phyloP scores from a whole-genome alignment of 805 yeast genomes.

The Yamadazyma sp. region DNA sequence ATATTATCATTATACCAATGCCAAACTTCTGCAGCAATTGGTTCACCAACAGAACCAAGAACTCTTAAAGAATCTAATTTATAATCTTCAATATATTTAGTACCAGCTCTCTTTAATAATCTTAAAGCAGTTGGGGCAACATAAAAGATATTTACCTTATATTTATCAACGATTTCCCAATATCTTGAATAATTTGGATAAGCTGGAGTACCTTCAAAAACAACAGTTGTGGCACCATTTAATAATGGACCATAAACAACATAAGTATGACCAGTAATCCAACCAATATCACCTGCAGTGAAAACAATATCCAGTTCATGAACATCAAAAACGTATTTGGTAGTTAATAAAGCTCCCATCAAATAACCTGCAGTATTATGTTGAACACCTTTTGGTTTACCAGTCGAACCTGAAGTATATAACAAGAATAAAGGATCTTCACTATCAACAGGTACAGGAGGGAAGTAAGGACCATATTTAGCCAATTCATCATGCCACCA shows the following conservation, averaged over 20 bases:
- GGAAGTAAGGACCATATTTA: conserved; percentile 79
- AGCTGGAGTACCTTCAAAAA: conserved; percentile 97
- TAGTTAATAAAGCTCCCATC: conserved; percentile 86
- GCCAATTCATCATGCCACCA: conserved; percentile 93
- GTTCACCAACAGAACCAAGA: conserved; percentile 97
- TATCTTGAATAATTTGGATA: conserved; percentile 93
- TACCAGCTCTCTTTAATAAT: conserved; percentile 85
- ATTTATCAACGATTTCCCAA: conserved; percentile 92
- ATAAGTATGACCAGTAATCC: conserved; percentile 99
- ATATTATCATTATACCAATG: conserved; percentile 94
- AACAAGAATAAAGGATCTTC: conserved; percentile 95
- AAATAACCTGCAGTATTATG: conserved; percentile 94
- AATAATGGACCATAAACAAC: conserved; percentile 91
- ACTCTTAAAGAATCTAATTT: conserved; percentile 86
- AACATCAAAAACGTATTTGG: conserved; percentile 90
- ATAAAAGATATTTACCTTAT: conserved; percentile 92
- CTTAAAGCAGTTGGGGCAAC: conserved; percentile 98
- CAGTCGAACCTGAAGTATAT: conserved; percentile 98
- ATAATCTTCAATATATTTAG: conserved; percentile 72
- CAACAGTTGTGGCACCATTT: conserved; percentile 83
- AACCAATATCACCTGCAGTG: conserved; percentile 98
- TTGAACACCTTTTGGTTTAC: conserved; percentile 97
- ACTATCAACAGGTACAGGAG: conserved; percentile 82
- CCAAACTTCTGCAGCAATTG: conserved; percentile 97
- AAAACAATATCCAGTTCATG: conserved; percentile 84